phyloP scores from a whole-genome alignment of 2,329 filamentous ascomycete genomes.

The Juglanconis oblonga region DNA sequence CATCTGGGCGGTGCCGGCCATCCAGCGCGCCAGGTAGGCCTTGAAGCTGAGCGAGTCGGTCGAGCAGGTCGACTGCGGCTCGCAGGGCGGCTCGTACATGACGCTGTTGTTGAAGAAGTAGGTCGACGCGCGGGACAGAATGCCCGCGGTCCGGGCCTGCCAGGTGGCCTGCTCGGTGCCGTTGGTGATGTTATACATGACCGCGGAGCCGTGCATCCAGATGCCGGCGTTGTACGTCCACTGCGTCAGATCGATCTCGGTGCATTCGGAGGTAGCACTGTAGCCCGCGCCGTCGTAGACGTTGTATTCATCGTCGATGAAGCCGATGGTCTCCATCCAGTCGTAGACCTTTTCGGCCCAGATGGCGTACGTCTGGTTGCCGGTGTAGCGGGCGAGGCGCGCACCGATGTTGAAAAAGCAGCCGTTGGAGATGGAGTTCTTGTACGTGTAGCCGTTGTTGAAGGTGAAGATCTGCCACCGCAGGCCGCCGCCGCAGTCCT shows the following conservation, averaged over 20 bases:
- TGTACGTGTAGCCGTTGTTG: slow-evolving; percentile 76
- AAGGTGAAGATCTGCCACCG: slow-evolving; percentile 76
- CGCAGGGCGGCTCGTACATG: slow-evolving; percentile 66
- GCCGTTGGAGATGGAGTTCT: slow-evolving; percentile 60
- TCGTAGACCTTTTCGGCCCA: slow-evolving; percentile 58
- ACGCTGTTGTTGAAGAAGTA: slow-evolving; percentile 53
- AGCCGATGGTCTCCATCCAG: slow-evolving; percentile 49
- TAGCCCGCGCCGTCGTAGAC: slow-evolving; percentile 61
- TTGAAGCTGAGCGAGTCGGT: slow-evolving; percentile 72
- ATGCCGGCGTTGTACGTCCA: slow-evolving; percentile 67
- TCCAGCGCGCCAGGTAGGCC: slow-evolving; percentile 64
- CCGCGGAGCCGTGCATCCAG: slow-evolving; percentile 60
- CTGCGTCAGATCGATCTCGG: slow-evolving; percentile 55
- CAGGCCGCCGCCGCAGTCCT: slow-evolving; percentile 69
- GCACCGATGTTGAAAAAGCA: slow-evolving; percentile 61
- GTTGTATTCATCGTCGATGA: slow-evolving; percentile 54
- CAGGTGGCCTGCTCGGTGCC: slow-evolving; percentile 45
- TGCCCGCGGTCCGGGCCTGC: slow-evolving; percentile 50
- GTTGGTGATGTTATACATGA: slow-evolving; percentile 64
- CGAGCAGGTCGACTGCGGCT: slow-evolving; percentile 56
- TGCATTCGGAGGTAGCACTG: slow-evolving; percentile 51
- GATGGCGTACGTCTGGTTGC: slow-evolving; percentile 59
- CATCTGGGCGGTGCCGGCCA: slow-evolving; percentile 57
- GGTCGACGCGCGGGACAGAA: slow-evolving; percentile 46
- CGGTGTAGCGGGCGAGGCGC: slow-evolving; percentile 66